Evolutionary conservation across 768 basidiomycete species (phyloP), one percentile per base, ranked within the genome.

Genomic region (Melanogaster broomeanus): DNA sequence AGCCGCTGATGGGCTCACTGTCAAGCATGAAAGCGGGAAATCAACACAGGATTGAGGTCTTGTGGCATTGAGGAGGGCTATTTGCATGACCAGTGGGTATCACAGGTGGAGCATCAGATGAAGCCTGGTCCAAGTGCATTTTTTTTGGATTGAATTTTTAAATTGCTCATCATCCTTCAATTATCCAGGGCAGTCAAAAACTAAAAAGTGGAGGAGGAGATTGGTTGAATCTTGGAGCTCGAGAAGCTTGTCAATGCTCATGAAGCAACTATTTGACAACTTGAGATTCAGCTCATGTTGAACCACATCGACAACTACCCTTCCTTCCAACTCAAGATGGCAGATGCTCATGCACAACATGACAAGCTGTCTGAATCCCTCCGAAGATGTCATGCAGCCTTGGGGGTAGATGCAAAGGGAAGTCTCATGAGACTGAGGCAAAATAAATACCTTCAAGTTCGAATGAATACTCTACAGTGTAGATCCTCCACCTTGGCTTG

Each of bases 391-490:
- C 27, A 19, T 2, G 41, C 48, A 24, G 1, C 41, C 0, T 27
- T 45, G 24, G 42, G 12, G 19, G 0, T 3, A 9, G 42, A 45
- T 28, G 48, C 3, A 45, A 0, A 30, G 28, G 48, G 13, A 16
- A 4, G 45, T 31, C 41, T 49, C 13, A 1, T 1, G 25, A 49
- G 0, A 18, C 25, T 54, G 18, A 34, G 35, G 19, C 25, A 33
- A 3, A 7, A 41, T 2, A 50, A 15, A 0, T 59, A 21, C 2
- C 42, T 53, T 3, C 46, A 12, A 0, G 4, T 53, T 24, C 33
- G 42, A 18, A 54, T 61, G 51, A 62, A 66, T 48, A 57, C 60
- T 15, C 53, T 9, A n/a, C n/a, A n/a, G n/a, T n/a, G n/a, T n/a
- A n/a, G n/a, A n/a, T n/a, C n/a, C n/a, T n/a, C n/a, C n/a, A n/a